Base-by-base conservation (phyloP, 2,329 filamentous ascomycete species). In the Ciborinia camelliae region DNA sequence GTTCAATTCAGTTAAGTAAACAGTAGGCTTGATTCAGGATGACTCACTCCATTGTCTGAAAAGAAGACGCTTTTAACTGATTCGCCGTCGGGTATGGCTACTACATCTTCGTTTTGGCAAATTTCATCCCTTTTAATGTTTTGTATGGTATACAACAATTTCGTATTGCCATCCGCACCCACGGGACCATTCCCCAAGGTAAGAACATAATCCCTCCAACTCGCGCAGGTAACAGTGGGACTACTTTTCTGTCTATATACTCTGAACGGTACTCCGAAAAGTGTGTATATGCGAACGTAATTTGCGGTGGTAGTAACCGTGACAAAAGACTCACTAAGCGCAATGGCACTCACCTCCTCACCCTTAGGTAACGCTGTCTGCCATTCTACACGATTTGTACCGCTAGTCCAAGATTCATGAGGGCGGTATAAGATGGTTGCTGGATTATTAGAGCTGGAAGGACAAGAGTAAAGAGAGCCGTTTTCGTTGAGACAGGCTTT, bases 191-290 rank as follows among this genome's bases (percentile, higher is more conserved):
- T 99, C 62, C 94, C 94, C 70, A 99, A 86, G 0, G 93, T 97
- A 75, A 98, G 84, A n/a, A 99, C 89, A 76, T 98, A 98, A 79
- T 99, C 92, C 69, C 90, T 85, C 91, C 91, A 98, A 71, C 92
- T 94, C 0, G 92, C 92, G 73, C 95, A 99, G 0, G 92, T 95
- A 26, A 99, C 92, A 60, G 91, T 90, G 1, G 94, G 93, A 3
- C 86, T 86, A 77, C 90, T 93, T 80, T 98, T 98, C 68, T 96
- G 92, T 30, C 95, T 84, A 76, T 96, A 97, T 1, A 99, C 88
- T 58, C 90, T 88, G 70, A 92, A 90, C 0, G 95, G 93, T 41
- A 96, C 87, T 32, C 95, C 95, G 75, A 95, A 98, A 18, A 98
- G 83, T 0, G 92, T 97, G 77, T 92, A 99, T 26, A 99, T 86